A percentile compares a stretch with the other conserved stretches of the same genome.
Evolutionary conservation across 1,139 yeast genomes (phyloP).

Genomic region (Debaryomycetaceae sp.): DNA sequence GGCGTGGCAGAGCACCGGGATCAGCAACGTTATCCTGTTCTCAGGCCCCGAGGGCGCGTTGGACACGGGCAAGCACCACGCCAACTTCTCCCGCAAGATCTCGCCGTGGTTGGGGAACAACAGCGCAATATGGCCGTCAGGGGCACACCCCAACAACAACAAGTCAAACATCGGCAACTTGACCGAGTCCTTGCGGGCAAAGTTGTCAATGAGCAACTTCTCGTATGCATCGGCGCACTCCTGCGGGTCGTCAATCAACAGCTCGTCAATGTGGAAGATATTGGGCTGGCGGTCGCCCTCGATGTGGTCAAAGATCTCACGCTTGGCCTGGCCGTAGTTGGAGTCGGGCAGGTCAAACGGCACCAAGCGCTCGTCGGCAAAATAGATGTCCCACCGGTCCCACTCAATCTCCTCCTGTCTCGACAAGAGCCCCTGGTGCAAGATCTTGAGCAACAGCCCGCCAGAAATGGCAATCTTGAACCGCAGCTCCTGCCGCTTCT

Average conservation of each 20-base stretch:
- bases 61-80: constrained; percentile 94
- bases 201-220: constrained; percentile 75
- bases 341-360: constrained; percentile 81
- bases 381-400: constrained; percentile 94
- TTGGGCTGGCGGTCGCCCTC: constrained; percentile 54
- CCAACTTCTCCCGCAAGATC: constrained; percentile 80
- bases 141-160: constrained; percentile 91
- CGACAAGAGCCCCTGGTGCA: constrained; percentile 76
- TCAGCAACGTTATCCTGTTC: constrained; percentile 83
- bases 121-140: constrained; percentile 97
- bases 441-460: constrained; percentile 82
- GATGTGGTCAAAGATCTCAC: constrained; percentile 72
- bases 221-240: constrained; percentile 95
- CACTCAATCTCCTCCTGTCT: constrained; percentile 72
- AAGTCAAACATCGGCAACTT: constrained; percentile 93
- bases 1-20: constrained; percentile 94
- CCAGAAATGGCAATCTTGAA: constrained; percentile 92
- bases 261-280: constrained; percentile 78
- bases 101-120: constrained; percentile 87
- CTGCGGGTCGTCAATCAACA: constrained; percentile 75
- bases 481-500: constrained; percentile 51
- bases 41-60: constrained; percentile 91
- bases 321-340: constrained; percentile 84
- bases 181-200: constrained; percentile 95
- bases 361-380: constrained; percentile 94